phyloP scores from a whole-genome alignment of 768 basidiomycete species.

The Leccinum pellstonianum region DNA sequence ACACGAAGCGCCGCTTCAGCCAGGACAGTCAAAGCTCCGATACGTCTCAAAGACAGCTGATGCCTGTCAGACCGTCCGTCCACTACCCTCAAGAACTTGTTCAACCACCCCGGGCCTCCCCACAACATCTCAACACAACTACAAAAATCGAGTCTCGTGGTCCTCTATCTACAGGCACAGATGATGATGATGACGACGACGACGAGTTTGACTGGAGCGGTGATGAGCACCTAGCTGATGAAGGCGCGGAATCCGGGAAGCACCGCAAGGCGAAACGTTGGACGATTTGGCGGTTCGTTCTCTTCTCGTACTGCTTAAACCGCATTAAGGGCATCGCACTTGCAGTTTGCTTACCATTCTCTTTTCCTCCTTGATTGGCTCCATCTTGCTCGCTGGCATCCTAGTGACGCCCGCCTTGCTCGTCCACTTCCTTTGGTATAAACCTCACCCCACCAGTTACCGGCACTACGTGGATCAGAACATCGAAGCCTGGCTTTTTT shows the following conservation, averaged over 20 bases:
- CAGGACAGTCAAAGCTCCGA: slow-evolving; percentile 18
- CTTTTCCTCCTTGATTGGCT: slow-evolving; percentile 74
- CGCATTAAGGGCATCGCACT: not conserved
- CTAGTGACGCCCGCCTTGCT: slow-evolving; percentile 62
- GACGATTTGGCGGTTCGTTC: slow-evolving; percentile 52
- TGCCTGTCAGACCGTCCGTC: slow-evolving; percentile 40
- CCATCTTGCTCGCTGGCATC: slow-evolving; percentile 59
- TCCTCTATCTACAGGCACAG: slow-evolving; percentile 50
- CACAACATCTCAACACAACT: slow-evolving; percentile 25
- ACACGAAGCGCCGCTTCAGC: not conserved
- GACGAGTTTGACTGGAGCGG: slow-evolving; percentile 75
- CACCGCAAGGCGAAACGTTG: slow-evolving; percentile 45
- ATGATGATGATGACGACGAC: slow-evolving; percentile 57
- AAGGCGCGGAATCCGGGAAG: slow-evolving; percentile 64
- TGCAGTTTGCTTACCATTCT: slow-evolving; percentile 58
- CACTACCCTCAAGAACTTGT: slow-evolving; percentile 52
- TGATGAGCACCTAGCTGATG: slow-evolving; percentile 72
- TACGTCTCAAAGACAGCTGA: slow-evolving; percentile 8
- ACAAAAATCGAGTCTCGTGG: slow-evolving; percentile 36
- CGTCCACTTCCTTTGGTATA: slow-evolving; percentile 70
- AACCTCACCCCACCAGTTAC: slow-evolving; percentile 52
- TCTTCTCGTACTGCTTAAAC: slow-evolving; percentile 2
- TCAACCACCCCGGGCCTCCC: slow-evolving; percentile 17
- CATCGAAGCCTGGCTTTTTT: slow-evolving; percentile 76
- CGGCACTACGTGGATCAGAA: slow-evolving; percentile 64